Percentiles rank a stretch among this genome's conserved stretches.
Conservation (phyloP, 1,284 basidiomycete species). For the Mycena sp. region DNA sequence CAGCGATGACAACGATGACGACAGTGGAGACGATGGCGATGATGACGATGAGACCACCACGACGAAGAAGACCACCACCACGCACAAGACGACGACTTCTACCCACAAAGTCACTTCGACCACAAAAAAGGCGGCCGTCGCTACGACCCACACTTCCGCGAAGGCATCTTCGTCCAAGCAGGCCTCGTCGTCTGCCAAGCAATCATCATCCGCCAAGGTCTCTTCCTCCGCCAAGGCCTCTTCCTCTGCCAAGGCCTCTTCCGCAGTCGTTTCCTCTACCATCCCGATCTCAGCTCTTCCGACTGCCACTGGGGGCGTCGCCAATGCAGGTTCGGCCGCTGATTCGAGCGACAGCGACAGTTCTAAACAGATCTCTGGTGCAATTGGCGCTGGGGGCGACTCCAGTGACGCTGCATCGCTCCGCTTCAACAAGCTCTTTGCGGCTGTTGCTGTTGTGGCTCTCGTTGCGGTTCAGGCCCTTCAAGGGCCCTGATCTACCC, state of each 20-base stretch:
- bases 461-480: slow-evolving; percentile 9
- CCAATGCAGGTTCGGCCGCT: slow-evolving; percentile 4
- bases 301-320: neutral
- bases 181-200: slow-evolving; percentile 12
- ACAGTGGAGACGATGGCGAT: neutral
- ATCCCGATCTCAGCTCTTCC: neutral
- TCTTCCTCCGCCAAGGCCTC: slow-evolving; percentile 5
- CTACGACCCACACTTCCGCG: neutral
- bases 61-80: no score
- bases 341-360: neutral
- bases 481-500: neutral
- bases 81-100: neutral
- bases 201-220: neutral
- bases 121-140: neutral
- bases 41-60: no score
- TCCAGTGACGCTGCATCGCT: neutral
- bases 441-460: neutral
- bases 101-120: neutral
- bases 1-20: neutral
- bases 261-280: neutral
- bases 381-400: neutral
- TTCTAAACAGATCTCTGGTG: neutral
- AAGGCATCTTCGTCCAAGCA: slow-evolving; percentile 1
- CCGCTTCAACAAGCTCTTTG: slow-evolving; percentile 8
- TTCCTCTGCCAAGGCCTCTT: neutral